Conservation (phyloP, 1,139 yeast genomes). For the Scheffersomyces segobiensis region DNA sequence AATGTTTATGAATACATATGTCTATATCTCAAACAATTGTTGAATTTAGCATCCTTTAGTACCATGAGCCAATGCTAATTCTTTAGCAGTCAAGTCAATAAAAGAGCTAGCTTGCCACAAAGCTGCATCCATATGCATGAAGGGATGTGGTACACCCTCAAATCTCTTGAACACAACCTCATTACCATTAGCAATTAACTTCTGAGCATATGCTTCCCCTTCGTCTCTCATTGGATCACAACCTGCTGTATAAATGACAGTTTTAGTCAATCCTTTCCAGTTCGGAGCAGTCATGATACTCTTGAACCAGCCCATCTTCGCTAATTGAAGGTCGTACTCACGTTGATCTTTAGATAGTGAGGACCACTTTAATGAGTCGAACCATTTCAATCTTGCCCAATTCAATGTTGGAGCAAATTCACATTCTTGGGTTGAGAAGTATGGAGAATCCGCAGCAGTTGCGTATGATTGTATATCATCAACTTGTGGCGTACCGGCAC, state of each 20-base stretch:
- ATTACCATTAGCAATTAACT: slow-evolving; percentile 20
- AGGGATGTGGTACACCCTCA: slow-evolving; percentile 27
- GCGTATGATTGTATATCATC: slow-evolving; percentile 17
- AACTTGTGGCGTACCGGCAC: slow-evolving; percentile 31
- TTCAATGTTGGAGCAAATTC: slow-evolving; percentile 26
- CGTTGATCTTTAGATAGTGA: slow-evolving; percentile 11
- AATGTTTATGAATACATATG: background rate
- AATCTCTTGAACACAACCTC: slow-evolving; percentile 18
- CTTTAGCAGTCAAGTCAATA: slow-evolving; percentile 18
- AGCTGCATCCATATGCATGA: slow-evolving; percentile 15
- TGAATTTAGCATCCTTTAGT: slow-evolving; percentile 3
- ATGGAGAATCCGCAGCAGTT: slow-evolving; percentile 23
- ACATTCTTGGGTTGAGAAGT: slow-evolving; percentile 15
- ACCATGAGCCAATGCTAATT: slow-evolving; percentile 16
- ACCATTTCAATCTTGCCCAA: slow-evolving; percentile 28
- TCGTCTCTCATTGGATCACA: slow-evolving; percentile 29
- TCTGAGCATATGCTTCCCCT: slow-evolving; percentile 28
- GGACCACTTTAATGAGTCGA: slow-evolving; percentile 24
- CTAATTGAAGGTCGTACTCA: slow-evolving; percentile 8
- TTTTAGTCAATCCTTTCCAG: slow-evolving; percentile 19
- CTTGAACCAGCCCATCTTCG: slow-evolving; percentile 20
- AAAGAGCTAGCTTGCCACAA: slow-evolving; percentile 13
- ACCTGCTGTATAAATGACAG: slow-evolving; percentile 26
- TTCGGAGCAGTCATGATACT: slow-evolving; percentile 19
- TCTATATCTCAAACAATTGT: background rate